A percentile compares a stretch with the other conserved stretches of the same genome.
Conservation (phyloP, 1,284 basidiomycete genomes). For the Rhodotorula sp. region DNA sequence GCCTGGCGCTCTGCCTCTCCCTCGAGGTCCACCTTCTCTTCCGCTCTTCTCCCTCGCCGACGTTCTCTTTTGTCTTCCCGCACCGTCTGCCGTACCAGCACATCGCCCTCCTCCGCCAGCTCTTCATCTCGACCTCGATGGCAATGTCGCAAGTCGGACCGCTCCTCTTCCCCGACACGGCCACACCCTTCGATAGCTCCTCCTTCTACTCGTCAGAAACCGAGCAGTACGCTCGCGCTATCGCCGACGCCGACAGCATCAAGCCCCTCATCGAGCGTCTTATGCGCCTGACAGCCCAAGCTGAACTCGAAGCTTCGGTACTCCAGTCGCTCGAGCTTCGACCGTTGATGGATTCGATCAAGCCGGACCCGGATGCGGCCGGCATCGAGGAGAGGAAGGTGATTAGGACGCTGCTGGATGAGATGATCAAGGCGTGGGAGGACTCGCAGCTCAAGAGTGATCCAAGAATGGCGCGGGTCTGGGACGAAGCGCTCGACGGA, state of each 20-base stretch:
- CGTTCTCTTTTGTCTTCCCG: slow-evolving; percentile 32
- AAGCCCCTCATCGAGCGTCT: slow-evolving; percentile 20
- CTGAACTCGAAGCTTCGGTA: slow-evolving; percentile 13
- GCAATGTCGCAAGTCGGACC: slow-evolving; percentile 68
- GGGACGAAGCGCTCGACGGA: slow-evolving; percentile 15
- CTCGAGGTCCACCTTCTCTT: slow-evolving; percentile 32
- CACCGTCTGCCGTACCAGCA: slow-evolving; percentile 59
- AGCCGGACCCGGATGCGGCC: not conserved
- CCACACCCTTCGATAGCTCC: not conserved
- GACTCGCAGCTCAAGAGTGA: slow-evolving; percentile 25
- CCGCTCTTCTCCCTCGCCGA: slow-evolving; percentile 19
- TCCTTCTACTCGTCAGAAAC: not conserved
- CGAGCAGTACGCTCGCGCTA: slow-evolving; percentile 1
- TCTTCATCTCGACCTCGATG: slow-evolving; percentile 69
- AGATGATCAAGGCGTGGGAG: slow-evolving; percentile 17
- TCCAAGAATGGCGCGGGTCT: slow-evolving; percentile 8
- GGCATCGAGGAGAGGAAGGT: not conserved
- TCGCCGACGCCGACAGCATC: slow-evolving; percentile 17
- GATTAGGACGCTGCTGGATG: not conserved
- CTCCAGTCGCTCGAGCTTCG: slow-evolving; percentile 27
- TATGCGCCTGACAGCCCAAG: not conserved
- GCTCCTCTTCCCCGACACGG: slow-evolving; percentile 57
- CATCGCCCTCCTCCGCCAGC: slow-evolving; percentile 68
- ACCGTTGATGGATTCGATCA: slow-evolving; percentile 2
- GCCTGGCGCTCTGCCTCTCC: slow-evolving; percentile 44